phyloP scores from a whole-genome alignment of 805 yeast genomes.

The Pichia kluyveri region DNA sequence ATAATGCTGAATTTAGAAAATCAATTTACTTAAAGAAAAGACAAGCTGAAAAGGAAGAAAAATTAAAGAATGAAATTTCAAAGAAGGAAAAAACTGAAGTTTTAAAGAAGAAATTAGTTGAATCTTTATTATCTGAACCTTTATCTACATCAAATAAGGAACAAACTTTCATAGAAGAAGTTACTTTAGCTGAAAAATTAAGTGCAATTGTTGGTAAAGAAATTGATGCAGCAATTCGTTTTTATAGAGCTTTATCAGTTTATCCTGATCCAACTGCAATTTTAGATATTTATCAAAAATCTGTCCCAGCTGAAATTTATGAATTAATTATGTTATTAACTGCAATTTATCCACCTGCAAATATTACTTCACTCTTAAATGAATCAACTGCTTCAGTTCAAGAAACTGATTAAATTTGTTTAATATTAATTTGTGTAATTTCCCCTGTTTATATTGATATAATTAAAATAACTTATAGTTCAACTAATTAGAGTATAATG shows the following conservation, averaged over 20 bases:
- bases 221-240: slow-evolving; percentile 77
- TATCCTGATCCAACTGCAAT: slow-evolving; percentile 94
- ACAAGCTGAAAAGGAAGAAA: slow-evolving; percentile 50
- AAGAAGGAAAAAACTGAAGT: slow-evolving; percentile 52
- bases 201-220: slow-evolving; percentile 58
- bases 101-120: slow-evolving; percentile 52
- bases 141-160: slow-evolving; percentile 60
- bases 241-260: slow-evolving; percentile 87
- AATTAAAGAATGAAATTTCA: slow-evolving; percentile 44
- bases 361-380: slow-evolving; percentile 60
- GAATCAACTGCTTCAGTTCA: slow-evolving; percentile 22
- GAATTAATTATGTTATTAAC: slow-evolving; percentile 83
- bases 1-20: slow-evolving; percentile 73
- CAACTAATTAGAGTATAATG: too few species aligned
- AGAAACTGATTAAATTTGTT: slow-evolving; percentile 9
- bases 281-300: slow-evolving; percentile 80
- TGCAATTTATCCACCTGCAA: slow-evolving; percentile 81
- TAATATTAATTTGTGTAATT: neutral
- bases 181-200: slow-evolving; percentile 77
- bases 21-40: slow-evolving; percentile 54
- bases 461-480: too few species aligned
- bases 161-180: slow-evolving; percentile 71
- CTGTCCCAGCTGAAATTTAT: slow-evolving; percentile 73
- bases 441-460: neutral
- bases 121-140: slow-evolving; percentile 63